A percentile compares a stretch with the other conserved stretches of the same genome.
phyloP scores from a whole-genome alignment of 768 basidiomycete species.

The Antrodiella citrinella region DNA sequence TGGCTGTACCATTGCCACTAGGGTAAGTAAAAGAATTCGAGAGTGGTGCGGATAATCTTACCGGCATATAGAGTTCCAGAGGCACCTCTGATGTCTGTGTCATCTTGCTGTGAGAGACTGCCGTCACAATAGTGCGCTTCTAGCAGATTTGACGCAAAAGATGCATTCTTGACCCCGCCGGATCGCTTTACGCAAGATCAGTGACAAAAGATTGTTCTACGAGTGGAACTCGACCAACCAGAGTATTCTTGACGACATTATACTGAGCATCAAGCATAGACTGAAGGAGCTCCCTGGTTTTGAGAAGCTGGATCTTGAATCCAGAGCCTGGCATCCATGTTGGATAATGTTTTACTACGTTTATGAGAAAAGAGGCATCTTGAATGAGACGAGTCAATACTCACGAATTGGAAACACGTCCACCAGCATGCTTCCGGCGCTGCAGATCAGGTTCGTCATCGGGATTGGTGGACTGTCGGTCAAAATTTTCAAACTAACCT shows the following conservation, averaged over 20 bases:
- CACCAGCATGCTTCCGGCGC: conserved; percentile 11
- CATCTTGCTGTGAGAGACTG: conserved; percentile 2
- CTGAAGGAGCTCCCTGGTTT: conserved; percentile 9
- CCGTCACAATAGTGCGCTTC: conserved; percentile 5
- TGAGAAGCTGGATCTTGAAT: conserved; percentile 18
- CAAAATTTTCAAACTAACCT: too few relatives aligned
- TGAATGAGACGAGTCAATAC: not conserved
- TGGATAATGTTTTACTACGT: conserved; percentile 20
- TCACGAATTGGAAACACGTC: conserved; percentile 18
- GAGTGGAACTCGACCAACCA: conserved; percentile 8
- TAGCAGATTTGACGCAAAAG: conserved; percentile 13
- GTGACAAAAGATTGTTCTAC: not conserved
- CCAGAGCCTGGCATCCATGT: conserved; percentile 26
- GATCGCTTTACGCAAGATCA: conserved; percentile 9
- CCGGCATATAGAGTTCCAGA: conserved; percentile 6
- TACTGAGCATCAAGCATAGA: conserved; percentile 16
- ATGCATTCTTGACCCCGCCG: conserved; percentile 14
- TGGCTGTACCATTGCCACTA: conserved; percentile 7
- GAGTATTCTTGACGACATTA: conserved; percentile 7
- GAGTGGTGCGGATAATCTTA: too few relatives aligned
- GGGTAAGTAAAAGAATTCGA: too few relatives aligned
- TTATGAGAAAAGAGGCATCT: not conserved
- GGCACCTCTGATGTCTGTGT: conserved; percentile 11
- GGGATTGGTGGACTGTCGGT: not conserved
- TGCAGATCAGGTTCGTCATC: not conserved